Evolutionary conservation across 306 rosid genomes (phyloP).

Genomic region (Pachyrhizus erosus): DNA sequence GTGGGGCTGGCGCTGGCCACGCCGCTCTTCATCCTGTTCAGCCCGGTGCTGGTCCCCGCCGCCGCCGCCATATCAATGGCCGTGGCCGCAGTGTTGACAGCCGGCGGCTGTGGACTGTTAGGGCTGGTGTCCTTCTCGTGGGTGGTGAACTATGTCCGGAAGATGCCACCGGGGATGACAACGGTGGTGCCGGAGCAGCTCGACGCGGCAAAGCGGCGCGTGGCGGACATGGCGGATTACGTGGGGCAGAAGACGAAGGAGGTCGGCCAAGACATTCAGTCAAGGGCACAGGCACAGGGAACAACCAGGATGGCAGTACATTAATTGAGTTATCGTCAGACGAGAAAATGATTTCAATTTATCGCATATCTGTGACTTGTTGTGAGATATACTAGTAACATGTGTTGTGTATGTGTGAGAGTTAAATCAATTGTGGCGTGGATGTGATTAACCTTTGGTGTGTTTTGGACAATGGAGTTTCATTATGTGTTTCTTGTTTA

Average conservation of each 20-base stretch:
- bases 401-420: too few species aligned
- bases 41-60: constrained; percentile 84
- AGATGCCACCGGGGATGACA: constrained; percentile 18
- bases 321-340: too few species aligned
- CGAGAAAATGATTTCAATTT: too few species aligned
- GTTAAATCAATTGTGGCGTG: too few species aligned
- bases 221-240: constrained; percentile 59
- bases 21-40: constrained; percentile 74
- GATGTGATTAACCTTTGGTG: too few species aligned
- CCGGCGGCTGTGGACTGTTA: constrained; percentile 66
- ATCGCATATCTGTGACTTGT: too few species aligned
- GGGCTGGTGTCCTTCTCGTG: constrained; percentile 74
- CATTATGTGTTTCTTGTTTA: too few species aligned
- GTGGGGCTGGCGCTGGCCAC: constrained; percentile 55
- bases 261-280: constrained; percentile 73
- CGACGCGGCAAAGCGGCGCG: constrained; percentile 58
- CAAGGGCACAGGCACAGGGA: constrained; percentile 47
- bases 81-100: constrained; percentile 53
- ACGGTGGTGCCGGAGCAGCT: constrained; percentile 43
- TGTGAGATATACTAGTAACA: too few species aligned
- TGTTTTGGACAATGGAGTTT: too few species aligned
- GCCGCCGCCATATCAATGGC: constrained; percentile 54
- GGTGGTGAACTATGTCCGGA: constrained; percentile 54
- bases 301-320: too few species aligned
- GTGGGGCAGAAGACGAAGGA: constrained; percentile 42